These are phyloP conservation scores for Cucurbita argyrosperma DNA, from an alignment of 306 rosid genomes.

Conservation along the genomic window DNA sequence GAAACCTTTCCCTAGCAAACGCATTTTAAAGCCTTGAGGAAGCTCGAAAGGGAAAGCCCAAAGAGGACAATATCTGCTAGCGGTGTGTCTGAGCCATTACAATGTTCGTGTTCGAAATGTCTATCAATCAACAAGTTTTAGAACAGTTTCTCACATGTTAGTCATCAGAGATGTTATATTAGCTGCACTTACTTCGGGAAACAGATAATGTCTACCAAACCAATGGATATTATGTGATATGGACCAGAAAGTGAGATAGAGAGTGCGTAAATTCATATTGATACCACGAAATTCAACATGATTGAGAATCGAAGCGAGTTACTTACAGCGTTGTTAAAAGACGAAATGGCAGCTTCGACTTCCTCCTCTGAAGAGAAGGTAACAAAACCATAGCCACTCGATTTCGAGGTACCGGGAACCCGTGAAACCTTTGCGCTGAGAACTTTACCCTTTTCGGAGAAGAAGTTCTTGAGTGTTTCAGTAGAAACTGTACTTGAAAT, in stretches of 20 bases:
- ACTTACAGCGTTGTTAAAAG: conserved; percentile 78
- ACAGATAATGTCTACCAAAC: not conserved
- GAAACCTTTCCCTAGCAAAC: too few species aligned
- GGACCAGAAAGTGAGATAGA: not conserved
- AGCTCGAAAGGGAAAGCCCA: too few species aligned
- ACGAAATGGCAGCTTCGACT: conserved; percentile 65
- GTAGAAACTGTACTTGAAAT: conserved; percentile 66
- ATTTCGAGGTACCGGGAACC: conserved; percentile 81
- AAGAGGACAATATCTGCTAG: too few species aligned
- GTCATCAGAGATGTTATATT: not conserved
- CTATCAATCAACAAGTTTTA: not conserved
- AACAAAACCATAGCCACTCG: conserved; percentile 79
- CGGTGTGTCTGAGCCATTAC: too few species aligned
- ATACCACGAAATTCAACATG: not conserved
- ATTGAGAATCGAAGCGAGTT: conserved; percentile 7
- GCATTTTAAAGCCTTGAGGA: too few species aligned
- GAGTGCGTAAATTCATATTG: not conserved
- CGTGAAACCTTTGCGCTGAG: conserved; percentile 88
- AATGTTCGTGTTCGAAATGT: not conserved
- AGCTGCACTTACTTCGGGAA: not conserved
- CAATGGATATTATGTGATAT: not conserved
- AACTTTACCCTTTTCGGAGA: conserved; percentile 62
- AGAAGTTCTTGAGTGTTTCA: conserved; percentile 44
- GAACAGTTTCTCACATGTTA: not conserved
- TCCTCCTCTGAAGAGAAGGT: conserved; percentile 78